Evolutionary conservation across 768 basidiomycete genomes (phyloP), one percentile per base, ranked within the genome.

Genomic region (Coprinopsis marcescibilis): DNA sequence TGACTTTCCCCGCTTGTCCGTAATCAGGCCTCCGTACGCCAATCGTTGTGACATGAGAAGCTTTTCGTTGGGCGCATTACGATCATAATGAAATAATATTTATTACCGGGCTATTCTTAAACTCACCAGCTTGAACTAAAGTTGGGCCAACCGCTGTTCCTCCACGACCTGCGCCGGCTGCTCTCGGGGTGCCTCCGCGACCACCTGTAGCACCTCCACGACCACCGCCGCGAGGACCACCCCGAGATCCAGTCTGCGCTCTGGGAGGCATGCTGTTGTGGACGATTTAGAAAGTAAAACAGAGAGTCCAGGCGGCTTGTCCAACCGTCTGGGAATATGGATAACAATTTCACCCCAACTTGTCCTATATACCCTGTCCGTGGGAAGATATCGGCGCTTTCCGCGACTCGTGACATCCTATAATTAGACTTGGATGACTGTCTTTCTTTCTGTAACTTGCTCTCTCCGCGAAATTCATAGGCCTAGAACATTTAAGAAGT

Each of bases 21-120:
- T 37, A 43, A 6, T 43, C 67, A 54, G 6, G 59, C 61, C 70
- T 51, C 42, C 57, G 68, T 2, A 68, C 65, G 13, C 66, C 65
- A 32, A 66, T 39, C 17, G 66, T 63, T 24, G 36, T 54, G 20
- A 65, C 49, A 33, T 61, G 58, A 12, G 55, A 4, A 36, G 42
- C 45, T 49, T 49, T 37, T 7, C 4, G 21, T 40, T 55, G 40
- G 76, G 85, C 21, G 57, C 60, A 52, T 23, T 10, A 61, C 49
- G 0, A 49, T 46, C 4, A 80, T 60, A 0, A 54, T 81, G 80
- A 10, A 67, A 77, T 13, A 15, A 14, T 62, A 71, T 13, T 75
- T 82, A 68, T 49, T 70, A 72, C 29, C 81, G 80, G 8, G n/a
- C 29, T 32, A n/a, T 39, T 50, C 20, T 29, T 14, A 43, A 47